Evolutionary conservation across 169 alveolate genomes (phyloP).

Genomic region (Haemoproteus tartakovskyi): DNA sequence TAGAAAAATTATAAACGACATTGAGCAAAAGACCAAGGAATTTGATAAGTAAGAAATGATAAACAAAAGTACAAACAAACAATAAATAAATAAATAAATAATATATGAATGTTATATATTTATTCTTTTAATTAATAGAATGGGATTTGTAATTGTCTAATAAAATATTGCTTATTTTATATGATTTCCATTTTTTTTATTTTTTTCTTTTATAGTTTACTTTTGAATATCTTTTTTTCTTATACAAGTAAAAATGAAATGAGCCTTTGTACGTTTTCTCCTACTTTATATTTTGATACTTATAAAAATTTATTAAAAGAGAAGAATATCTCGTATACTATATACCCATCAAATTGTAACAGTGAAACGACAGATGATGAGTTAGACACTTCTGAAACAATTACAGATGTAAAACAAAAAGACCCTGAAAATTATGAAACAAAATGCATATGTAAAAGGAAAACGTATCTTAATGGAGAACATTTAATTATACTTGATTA

Average conservation of each 20-base stretch:
- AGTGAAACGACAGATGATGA: not conserved
- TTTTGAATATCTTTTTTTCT: constrained; percentile 42
- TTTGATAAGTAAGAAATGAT: constrained; percentile 65
- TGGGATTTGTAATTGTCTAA: not conserved
- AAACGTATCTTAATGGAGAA: constrained; percentile 2
- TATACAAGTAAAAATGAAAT: constrained; percentile 65
- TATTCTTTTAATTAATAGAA: not conserved
- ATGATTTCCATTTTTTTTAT: not conserved
- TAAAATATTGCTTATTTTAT: not conserved
- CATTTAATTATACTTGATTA: constrained; percentile 49
- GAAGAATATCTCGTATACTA: constrained; percentile 1
- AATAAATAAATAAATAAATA: not conserved
- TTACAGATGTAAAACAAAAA: not conserved
- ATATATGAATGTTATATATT: too few relatives aligned
- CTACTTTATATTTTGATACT: constrained; percentile 46
- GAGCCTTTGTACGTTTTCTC: constrained; percentile 38
- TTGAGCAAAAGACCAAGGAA: constrained; percentile 63
- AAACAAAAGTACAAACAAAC: not conserved
- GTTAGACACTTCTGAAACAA: not conserved
- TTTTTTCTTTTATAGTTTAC: constrained; percentile 8
- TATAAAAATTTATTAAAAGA: constrained; percentile 39
- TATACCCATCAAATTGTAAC: not conserved
- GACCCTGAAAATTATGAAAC: not conserved
- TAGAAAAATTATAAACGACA: constrained; percentile 56
- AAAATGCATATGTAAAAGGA: constrained; percentile 23